Conservation (phyloP, 495 filamentous ascomycete species). For the Neurospora pannonica region DNA sequence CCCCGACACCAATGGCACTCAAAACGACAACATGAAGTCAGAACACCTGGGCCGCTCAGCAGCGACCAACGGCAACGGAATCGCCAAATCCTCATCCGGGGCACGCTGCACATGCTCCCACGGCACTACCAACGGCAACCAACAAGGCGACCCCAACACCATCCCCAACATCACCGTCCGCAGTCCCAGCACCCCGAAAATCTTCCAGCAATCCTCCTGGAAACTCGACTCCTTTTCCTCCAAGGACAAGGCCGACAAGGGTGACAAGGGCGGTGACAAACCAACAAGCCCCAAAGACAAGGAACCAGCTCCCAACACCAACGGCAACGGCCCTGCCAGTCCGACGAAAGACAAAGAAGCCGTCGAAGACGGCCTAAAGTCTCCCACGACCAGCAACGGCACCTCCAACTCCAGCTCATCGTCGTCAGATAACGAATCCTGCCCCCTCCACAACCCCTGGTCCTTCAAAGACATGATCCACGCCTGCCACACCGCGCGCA, state of each 20-base stretch:
- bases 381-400: neutral
- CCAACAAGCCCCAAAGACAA: neutral
- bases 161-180: slow-evolving; percentile 30
- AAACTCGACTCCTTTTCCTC: neutral
- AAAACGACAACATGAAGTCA: neutral
- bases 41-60: neutral
- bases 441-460: neutral
- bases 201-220: slow-evolving; percentile 10
- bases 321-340: neutral
- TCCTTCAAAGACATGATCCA: slow-evolving; percentile 50
- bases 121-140: neutral
- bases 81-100: neutral
- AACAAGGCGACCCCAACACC: neutral
- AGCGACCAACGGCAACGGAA: neutral
- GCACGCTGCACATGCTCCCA: neutral
- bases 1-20: neutral
- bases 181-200: slow-evolving; percentile 16
- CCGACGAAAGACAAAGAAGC: neutral
- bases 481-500: slow-evolving; percentile 48
- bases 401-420: neutral
- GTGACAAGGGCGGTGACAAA: neutral
- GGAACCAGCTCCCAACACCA: neutral
- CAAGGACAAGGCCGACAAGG: neutral
- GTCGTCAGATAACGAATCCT: neutral
- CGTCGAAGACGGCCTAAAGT: neutral